Evolutionary conservation across 257 asterid species (phyloP).

Genomic region (Solanum corneliomulleri): DNA sequence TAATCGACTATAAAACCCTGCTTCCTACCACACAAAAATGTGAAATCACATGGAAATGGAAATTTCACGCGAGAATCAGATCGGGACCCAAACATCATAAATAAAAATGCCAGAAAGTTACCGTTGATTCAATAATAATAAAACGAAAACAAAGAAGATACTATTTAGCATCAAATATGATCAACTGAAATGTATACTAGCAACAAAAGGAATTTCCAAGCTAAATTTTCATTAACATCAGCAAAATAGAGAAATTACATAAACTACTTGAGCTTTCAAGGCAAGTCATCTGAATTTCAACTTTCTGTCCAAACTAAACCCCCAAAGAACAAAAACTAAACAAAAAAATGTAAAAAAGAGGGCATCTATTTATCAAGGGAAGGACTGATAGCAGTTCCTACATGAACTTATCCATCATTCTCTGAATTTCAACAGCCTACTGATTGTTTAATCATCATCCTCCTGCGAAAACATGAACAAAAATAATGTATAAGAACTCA

Average conservation of each 20-base stretch:
- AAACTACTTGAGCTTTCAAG: background rate
- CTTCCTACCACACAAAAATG: background rate
- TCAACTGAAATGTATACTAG: background rate
- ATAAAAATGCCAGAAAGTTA: background rate
- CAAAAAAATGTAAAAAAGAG: background rate
- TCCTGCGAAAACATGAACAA: background rate
- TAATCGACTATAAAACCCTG: background rate
- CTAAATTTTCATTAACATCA: background rate
- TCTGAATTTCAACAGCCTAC: background rate
- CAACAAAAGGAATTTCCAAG: background rate
- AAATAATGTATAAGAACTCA: background rate
- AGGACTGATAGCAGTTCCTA: background rate
- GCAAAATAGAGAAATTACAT: background rate
- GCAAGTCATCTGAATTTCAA: background rate
- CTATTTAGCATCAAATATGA: background rate
- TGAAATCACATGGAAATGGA: background rate
- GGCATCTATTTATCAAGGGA: slow-evolving; percentile 1
- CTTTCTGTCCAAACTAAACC: background rate
- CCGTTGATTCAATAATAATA: background rate
- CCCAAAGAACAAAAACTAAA: background rate
- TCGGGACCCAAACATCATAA: background rate
- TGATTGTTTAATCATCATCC: slow-evolving; percentile 2
- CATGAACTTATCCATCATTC: background rate
- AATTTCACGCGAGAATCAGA: fast-evolving
- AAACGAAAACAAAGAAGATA: background rate